Evolutionary conservation across 2,329 filamentous ascomycete genomes (phyloP).

Genomic region (Colletotrichum sansevieriae): DNA sequence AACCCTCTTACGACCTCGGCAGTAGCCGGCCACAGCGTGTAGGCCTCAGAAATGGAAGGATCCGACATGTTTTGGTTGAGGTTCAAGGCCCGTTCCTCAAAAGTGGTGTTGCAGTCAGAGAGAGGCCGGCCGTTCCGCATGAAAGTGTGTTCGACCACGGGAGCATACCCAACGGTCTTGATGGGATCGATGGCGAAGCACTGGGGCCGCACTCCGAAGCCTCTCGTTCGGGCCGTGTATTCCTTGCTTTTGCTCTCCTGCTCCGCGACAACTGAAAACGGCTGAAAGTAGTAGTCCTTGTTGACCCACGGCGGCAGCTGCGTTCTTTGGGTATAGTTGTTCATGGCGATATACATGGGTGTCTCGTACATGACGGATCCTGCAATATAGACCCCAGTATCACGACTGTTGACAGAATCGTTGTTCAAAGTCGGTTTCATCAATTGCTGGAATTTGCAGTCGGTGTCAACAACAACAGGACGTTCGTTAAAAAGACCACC

Average conservation of each 20-base stretch:
- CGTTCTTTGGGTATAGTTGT: constrained; percentile 60
- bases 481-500: constrained; percentile 63
- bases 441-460: constrained; percentile 36
- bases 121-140: background rate
- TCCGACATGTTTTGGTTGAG: background rate
- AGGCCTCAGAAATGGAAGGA: background rate
- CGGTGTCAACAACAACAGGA: background rate
- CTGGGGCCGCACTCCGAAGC: constrained; percentile 45
- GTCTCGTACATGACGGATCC: constrained; percentile 43
- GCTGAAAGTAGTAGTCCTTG: constrained; percentile 59
- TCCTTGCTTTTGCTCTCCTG: background rate
- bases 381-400: background rate
- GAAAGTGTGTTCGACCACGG: constrained; percentile 10
- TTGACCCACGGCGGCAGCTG: constrained; percentile 65
- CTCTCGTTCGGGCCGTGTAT: constrained; percentile 45
- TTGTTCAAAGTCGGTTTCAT: constrained; percentile 44
- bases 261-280: constrained; percentile 48
- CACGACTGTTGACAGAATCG: constrained; percentile 21
- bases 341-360: constrained; percentile 53
- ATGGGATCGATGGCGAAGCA: constrained; percentile 7
- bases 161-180: background rate
- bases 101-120: constrained; percentile 1
- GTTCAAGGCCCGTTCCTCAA: background rate
- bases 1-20: constrained; percentile 8
- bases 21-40: background rate